These are phyloP conservation scores for Metschnikowia henanensis DNA, from an alignment of 805 yeast genomes.

Conservation along the genomic window DNA sequence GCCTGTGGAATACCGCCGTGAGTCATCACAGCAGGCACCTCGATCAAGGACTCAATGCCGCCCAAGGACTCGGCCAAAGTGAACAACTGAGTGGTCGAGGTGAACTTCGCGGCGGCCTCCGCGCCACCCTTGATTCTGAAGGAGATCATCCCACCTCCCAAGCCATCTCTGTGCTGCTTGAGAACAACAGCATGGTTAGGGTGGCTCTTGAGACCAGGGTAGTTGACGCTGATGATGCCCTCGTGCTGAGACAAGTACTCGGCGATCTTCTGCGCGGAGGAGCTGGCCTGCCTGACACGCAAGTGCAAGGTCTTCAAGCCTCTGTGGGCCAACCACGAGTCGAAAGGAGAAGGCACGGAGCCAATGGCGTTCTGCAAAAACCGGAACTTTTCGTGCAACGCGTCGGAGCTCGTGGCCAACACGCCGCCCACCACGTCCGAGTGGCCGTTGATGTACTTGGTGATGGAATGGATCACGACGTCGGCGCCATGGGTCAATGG, in stretches of 20 bases:
- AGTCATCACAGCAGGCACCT: conserved; percentile 91
- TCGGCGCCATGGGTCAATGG: conserved; percentile 85
- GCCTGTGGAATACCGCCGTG: conserved; percentile 86
- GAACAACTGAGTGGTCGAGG: conserved; percentile 72
- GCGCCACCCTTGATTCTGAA: conserved; percentile 86
- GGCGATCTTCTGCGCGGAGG: conserved; percentile 68
- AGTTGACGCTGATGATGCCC: conserved; percentile 66
- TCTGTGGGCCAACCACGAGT: conserved; percentile 90
- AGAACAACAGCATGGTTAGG: conserved; percentile 60
- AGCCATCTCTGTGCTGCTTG: conserved; percentile 77
- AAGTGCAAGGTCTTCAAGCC: conserved; percentile 86
- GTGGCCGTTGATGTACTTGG: conserved; percentile 91
- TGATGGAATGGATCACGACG: conserved; percentile 83
- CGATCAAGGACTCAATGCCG: conserved; percentile 82
- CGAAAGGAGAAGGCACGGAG: conserved; percentile 87
- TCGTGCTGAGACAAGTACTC: conserved; percentile 53
- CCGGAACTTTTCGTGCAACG: conserved; percentile 60
- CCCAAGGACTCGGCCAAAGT: conserved; percentile 90
- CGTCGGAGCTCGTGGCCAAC: conserved; percentile 65
- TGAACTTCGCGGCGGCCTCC: conserved; percentile 69
- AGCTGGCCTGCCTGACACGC: conserved; percentile 70
- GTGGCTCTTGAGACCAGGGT: conserved; percentile 78
- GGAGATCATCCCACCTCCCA: conserved; percentile 92
- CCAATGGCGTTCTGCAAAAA: conserved; percentile 89
- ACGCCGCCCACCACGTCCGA: conserved; percentile 90